Conservation (phyloP, 768 basidiomycete genomes). For the Podaxis carcinomalis region DNA sequence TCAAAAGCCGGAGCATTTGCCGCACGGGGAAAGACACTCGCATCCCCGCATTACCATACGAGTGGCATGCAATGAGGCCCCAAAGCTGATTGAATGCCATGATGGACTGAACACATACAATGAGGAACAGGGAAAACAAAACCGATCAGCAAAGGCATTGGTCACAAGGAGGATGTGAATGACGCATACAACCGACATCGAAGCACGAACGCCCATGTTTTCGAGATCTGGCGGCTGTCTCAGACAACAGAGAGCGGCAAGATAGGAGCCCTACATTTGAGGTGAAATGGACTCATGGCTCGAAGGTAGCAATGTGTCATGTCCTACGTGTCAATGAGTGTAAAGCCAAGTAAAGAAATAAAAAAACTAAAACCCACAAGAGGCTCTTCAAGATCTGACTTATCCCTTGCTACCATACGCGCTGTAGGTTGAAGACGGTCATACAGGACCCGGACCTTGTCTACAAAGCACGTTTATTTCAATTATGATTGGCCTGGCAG, state of each 20-base stretch:
- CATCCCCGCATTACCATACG: slow-evolving; percentile 76
- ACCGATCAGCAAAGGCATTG: not conserved
- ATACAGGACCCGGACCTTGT: slow-evolving; percentile 77
- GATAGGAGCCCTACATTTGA: slow-evolving; percentile 51
- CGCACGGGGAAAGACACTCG: slow-evolving; percentile 82
- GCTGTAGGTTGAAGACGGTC: slow-evolving; percentile 71
- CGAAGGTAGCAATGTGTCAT: slow-evolving; percentile 83
- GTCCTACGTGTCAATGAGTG: slow-evolving; percentile 34
- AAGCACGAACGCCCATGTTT: slow-evolving; percentile 81
- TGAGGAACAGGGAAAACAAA: not conserved
- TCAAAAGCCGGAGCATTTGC: slow-evolving; percentile 75
- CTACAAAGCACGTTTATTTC: slow-evolving; percentile 23
- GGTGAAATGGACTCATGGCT: slow-evolving; percentile 86
- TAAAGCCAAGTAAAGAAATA: not conserved
- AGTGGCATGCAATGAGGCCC: slow-evolving; percentile 78
- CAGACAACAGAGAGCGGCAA: not conserved
- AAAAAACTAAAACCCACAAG: slow-evolving; percentile 36
- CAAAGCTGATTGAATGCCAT: slow-evolving; percentile 76
- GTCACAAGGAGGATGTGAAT: not conserved
- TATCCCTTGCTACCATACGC: slow-evolving; percentile 58
- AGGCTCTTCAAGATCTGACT: slow-evolving; percentile 63
- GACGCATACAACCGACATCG: slow-evolving; percentile 73
- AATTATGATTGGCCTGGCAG: not conserved
- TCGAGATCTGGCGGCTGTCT: slow-evolving; percentile 45
- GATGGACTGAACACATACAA: slow-evolving; percentile 47